Evolutionary conservation across 2,329 filamentous ascomycete species (phyloP).

Genomic region (Pestalotiopsis sp.): DNA sequence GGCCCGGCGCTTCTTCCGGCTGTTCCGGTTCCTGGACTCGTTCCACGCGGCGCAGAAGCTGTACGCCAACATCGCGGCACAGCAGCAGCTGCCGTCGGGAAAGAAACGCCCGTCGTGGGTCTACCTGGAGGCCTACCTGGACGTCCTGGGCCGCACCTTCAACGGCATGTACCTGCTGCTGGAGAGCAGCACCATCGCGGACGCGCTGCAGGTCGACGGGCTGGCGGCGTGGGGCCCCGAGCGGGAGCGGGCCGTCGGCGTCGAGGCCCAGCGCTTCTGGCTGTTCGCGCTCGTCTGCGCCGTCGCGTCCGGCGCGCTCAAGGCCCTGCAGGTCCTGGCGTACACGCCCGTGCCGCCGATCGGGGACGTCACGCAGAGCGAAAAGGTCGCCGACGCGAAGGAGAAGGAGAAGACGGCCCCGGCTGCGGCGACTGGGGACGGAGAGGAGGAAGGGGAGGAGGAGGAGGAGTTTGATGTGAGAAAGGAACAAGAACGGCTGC

Average conservation of each 20-base stretch:
- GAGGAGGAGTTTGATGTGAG: conserved; percentile 21
- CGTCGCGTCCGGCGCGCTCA: conserved; percentile 43
- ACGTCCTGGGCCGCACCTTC: conserved; percentile 59
- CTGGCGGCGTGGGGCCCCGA: conserved; percentile 56
- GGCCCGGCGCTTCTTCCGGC: conserved; percentile 64
- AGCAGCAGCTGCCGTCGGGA: background rate
- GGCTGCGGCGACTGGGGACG: background rate
- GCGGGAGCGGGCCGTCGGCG: conserved; percentile 46
- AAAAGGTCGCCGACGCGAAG: conserved; percentile 18
- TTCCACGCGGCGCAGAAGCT: conserved; percentile 54
- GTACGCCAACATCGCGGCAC: conserved; percentile 29
- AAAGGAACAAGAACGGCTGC: conserved; percentile 38
- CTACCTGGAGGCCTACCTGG: conserved; percentile 46
- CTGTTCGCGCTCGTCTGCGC: conserved; percentile 62
- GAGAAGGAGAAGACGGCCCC: conserved; percentile 18
- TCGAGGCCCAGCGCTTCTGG: conserved; percentile 72
- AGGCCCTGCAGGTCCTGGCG: conserved; percentile 40
- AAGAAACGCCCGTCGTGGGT: conserved; percentile 20
- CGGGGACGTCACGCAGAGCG: conserved; percentile 29
- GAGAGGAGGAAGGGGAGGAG: background rate
- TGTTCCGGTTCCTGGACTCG: conserved; percentile 68
- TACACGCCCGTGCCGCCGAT: conserved; percentile 36
- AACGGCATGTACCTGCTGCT: conserved; percentile 69
- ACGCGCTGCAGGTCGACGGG: conserved; percentile 46
- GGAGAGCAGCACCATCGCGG: conserved; percentile 65